Evolutionary conservation across 1,284 basidiomycete genomes (phyloP).

Genomic region (Ustilago trichophora): DNA sequence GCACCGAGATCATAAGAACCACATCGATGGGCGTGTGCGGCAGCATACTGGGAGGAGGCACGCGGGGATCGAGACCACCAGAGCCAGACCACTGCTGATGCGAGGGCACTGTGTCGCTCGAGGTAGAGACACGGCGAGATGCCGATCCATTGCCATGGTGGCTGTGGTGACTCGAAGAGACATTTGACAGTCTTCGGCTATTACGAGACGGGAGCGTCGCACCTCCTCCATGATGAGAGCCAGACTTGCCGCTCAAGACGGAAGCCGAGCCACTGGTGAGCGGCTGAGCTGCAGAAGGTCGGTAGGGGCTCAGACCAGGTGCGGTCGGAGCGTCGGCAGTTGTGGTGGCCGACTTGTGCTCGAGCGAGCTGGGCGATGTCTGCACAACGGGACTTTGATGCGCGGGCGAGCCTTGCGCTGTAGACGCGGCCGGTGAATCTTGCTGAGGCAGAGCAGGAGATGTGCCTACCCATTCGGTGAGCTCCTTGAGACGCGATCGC

Average conservation of each 20-base stretch:
- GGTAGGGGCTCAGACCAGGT: slow-evolving; percentile 12
- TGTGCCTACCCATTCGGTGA: slow-evolving; percentile 22
- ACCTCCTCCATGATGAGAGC: slow-evolving; percentile 23
- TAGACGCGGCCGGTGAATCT: neutral
- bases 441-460: slow-evolving; percentile 6
- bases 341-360: slow-evolving; percentile 1
- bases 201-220: slow-evolving; percentile 21
- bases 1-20: slow-evolving; percentile 87
- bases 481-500: slow-evolving; percentile 70
- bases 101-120: slow-evolving; percentile 27
- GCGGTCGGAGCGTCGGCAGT: neutral
- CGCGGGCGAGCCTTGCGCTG: neutral
- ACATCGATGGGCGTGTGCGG: slow-evolving; percentile 88
- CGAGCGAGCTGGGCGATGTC: neutral
- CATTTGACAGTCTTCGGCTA: slow-evolving; percentile 21
- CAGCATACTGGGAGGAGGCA: slow-evolving; percentile 67
- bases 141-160: slow-evolving; percentile 15
- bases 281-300: slow-evolving; percentile 3
- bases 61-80: slow-evolving; percentile 56
- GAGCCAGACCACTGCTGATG: slow-evolving; percentile 60
- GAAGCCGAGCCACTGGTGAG: slow-evolving; percentile 36
- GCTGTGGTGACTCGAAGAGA: slow-evolving; percentile 40
- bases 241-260: slow-evolving; percentile 46
- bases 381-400: slow-evolving; percentile 1
- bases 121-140: slow-evolving; percentile 16